Evolutionary conservation across 202 grass and related monocot species (phyloP).

Genomic region (Brachypodium distachyon): DNA sequence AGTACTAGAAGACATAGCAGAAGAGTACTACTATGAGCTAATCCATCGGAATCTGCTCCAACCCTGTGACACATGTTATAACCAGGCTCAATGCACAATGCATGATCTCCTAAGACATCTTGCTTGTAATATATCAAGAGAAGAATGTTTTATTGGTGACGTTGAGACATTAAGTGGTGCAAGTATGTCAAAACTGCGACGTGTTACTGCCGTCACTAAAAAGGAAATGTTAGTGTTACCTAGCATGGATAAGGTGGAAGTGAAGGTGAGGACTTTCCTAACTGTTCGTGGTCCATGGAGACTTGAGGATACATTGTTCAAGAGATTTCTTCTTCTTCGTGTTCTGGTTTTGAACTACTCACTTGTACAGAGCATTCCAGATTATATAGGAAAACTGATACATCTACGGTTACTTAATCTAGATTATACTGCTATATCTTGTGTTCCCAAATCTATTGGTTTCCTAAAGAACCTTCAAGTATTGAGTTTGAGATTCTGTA

Average conservation of each 20-base stretch:
- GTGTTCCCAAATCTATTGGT: not conserved
- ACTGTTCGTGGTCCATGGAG: not conserved
- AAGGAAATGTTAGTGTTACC: not conserved
- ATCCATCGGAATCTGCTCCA: not conserved
- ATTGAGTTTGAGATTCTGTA: not conserved
- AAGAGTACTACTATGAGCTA: conserved; percentile 22
- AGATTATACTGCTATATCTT: not conserved
- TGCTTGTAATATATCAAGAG: not conserved
- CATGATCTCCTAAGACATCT: conserved; percentile 19
- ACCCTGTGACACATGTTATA: accelerated
- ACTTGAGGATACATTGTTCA: not conserved
- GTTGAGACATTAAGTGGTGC: not conserved
- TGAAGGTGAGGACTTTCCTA: not conserved
- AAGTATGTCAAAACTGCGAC: not conserved
- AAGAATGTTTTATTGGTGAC: not conserved
- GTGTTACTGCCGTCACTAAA: not conserved
- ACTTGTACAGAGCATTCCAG: not conserved
- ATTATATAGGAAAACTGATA: not conserved
- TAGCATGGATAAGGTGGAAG: not conserved
- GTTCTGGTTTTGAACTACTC: not conserved
- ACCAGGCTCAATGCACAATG: not conserved
- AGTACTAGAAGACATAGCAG: conserved; percentile 12
- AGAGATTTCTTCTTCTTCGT: not conserved
- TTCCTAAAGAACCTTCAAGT: not conserved
- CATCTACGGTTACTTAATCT: not conserved